phyloP scores from a whole-genome alignment of 371 early-diverging fungal genomes.

The Apophysomyces ossiformis region DNA sequence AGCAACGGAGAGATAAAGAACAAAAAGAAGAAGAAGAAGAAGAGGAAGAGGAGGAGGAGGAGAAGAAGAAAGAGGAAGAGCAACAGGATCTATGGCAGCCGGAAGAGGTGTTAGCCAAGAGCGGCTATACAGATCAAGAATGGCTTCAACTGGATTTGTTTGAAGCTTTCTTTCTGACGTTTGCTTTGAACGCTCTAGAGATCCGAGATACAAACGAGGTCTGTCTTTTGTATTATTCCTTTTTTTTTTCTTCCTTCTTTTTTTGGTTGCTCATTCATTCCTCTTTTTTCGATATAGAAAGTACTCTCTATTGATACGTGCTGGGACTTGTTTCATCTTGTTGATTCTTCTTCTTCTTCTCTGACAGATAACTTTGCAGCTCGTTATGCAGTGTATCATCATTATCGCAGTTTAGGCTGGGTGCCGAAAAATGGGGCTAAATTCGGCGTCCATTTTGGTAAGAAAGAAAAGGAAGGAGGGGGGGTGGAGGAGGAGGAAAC shows the following conservation, averaged over 20 bases:
- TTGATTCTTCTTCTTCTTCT: not conserved
- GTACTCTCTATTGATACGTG: conserved; percentile 25
- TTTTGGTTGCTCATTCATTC: not conserved
- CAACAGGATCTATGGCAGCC: conserved; percentile 12
- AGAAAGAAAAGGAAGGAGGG: conserved; percentile 7
- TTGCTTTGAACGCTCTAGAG: conserved; percentile 57
- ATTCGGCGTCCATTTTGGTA: conserved; percentile 83
- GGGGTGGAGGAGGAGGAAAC: too few species aligned
- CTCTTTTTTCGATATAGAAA: conserved; percentile 1
- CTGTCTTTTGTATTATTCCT: not conserved
- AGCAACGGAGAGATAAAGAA: conserved; percentile 38
- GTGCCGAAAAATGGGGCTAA: conserved; percentile 81
- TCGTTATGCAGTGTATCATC: conserved; percentile 80
- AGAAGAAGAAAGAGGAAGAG: conserved; percentile 5
- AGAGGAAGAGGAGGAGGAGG: conserved; percentile 3
- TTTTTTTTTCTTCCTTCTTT: conserved; percentile 1
- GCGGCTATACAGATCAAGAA: conserved; percentile 48
- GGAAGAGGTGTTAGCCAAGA: conserved; percentile 16
- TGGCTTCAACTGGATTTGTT: conserved; percentile 62
- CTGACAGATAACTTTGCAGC: conserved; percentile 53
- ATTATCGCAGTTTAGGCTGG: conserved; percentile 84
- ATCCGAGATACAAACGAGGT: conserved; percentile 44
- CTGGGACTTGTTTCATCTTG: conserved; percentile 11
- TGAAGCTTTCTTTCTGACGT: conserved; percentile 71
- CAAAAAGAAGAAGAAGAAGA: conserved; percentile 11